phyloP scores from a whole-genome alignment of 1,284 basidiomycete genomes.

The Wolfiporia cocos region DNA sequence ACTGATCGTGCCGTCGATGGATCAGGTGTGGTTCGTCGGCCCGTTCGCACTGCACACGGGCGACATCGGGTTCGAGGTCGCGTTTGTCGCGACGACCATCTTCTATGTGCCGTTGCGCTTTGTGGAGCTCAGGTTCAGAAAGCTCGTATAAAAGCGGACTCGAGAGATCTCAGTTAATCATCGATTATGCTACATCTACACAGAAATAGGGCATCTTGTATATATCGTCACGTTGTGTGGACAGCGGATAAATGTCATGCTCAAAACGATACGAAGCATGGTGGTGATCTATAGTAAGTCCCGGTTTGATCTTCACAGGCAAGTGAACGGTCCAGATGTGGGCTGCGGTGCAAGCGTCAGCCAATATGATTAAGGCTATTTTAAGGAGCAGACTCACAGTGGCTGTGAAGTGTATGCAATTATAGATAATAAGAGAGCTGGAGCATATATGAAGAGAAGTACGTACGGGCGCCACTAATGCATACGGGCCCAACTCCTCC shows the following conservation, averaged over 20 bases:
- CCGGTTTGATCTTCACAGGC: background rate
- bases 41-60: slow-evolving; percentile 66
- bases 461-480: background rate
- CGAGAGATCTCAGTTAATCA: too few species aligned
- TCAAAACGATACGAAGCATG: too few species aligned
- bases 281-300: too few species aligned
- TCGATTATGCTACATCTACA: too few species aligned
- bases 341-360: too few species aligned
- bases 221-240: too few species aligned
- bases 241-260: too few species aligned
- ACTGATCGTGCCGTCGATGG: slow-evolving; percentile 63
- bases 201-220: too few species aligned
- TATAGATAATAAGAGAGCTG: background rate
- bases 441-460: background rate
- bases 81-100: slow-evolving; percentile 46
- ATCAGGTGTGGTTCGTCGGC: slow-evolving; percentile 68
- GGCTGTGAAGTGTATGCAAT: too few species aligned
- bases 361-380: too few species aligned
- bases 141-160: slow-evolving; percentile 18
- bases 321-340: background rate
- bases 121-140: slow-evolving; percentile 27
- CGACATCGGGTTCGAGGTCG: slow-evolving; percentile 75
- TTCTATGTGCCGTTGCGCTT: slow-evolving; percentile 53
- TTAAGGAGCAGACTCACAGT: too few species aligned
- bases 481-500: background rate